Base-by-base conservation (phyloP, 176 grass and related monocot genomes). In the Aegilops longissima region DNA sequence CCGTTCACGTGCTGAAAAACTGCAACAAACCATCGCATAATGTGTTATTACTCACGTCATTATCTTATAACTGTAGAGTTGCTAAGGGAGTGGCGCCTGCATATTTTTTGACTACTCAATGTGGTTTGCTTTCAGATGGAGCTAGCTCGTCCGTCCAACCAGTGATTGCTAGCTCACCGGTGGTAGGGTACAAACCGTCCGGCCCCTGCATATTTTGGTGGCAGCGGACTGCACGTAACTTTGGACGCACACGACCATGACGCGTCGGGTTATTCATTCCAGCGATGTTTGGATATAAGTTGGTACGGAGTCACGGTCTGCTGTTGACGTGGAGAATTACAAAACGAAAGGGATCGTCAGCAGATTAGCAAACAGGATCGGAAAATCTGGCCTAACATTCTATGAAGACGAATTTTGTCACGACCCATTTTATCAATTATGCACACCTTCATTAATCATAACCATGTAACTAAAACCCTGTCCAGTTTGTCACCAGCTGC, bases 1-100 rank as follows among this genome's bases (percentile, higher is more conserved):
- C 80, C 89, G 83, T 95, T 91, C 33, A 79, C 69, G 23, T 95
- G 80, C 27, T 67, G 83, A 51, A 91, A 87, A 61, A 51, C 89
- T 91, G 69, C 81, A 72, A 4, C 12, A 18, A 33, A 18, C 2
- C 58, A 61, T 30, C n/a, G 39, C 20, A 82, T 29, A 5, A 21
- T 20, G 38, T 11, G 16, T 5, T 24, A 45, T 45, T 39, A 40
- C 12, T 9, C 3, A 18, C 21, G 30, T 12, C 12, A 39, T 3
- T 39, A 18, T 29, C 2, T 72, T 12, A 31, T 31, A 31, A 31
- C 31, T 31, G 31, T 31, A 31, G 31, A 31, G 31, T 31, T 36
- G 6, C 35, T 36, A 36, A 36, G 35, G 6, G 45, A 30, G 44
- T 78, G 29, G n/a, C 30, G 45, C 21, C 61, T 85, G 68, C 12